phyloP scores from a whole-genome alignment of 2,329 filamentous ascomycete genomes.

The Ascochyta pisi region DNA sequence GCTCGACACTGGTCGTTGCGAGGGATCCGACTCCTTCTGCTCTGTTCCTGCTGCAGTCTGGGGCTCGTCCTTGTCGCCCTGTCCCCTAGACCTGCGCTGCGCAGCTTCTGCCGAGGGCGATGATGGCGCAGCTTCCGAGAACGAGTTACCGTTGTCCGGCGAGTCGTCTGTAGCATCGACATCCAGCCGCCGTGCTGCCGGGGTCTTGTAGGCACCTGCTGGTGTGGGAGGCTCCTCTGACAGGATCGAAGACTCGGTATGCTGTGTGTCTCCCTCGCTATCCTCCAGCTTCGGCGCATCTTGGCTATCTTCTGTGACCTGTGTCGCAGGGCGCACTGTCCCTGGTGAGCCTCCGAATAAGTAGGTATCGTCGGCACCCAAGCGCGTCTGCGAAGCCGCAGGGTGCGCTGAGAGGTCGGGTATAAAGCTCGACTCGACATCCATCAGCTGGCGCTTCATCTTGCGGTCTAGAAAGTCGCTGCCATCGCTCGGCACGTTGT shows the following conservation, averaged over 20 bases:
- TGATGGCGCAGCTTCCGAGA: conserved; percentile 48
- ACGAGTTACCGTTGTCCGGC: conserved; percentile 35
- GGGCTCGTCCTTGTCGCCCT: neutral
- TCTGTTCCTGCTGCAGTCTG: conserved; percentile 13
- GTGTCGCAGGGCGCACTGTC: conserved; percentile 30
- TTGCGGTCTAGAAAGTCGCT: conserved; percentile 62
- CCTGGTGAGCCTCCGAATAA: conserved; percentile 51
- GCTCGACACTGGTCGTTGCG: conserved; percentile 46
- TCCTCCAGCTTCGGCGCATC: conserved; percentile 4
- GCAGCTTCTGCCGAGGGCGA: conserved; percentile 54
- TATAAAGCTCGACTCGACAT: conserved; percentile 69
- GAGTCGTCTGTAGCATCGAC: conserved; percentile 33
- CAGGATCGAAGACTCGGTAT: conserved; percentile 37
- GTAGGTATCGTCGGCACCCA: conserved; percentile 56
- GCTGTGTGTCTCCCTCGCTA: conserved; percentile 22
- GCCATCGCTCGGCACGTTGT: conserved; percentile 44
- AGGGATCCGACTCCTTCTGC: conserved; percentile 28
- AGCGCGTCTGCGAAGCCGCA: conserved; percentile 29
- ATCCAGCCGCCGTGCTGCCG: conserved; percentile 40
- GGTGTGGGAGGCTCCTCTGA: conserved; percentile 48
- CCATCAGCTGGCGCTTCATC: conserved; percentile 66
- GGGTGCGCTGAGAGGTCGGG: conserved; percentile 58
- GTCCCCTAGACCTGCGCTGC: conserved; percentile 27
- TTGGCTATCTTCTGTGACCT: conserved; percentile 12
- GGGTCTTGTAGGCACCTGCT: conserved; percentile 53